Conservation (phyloP, 345 rosid genomes). For the Rhodomyrtus tomentosa region DNA sequence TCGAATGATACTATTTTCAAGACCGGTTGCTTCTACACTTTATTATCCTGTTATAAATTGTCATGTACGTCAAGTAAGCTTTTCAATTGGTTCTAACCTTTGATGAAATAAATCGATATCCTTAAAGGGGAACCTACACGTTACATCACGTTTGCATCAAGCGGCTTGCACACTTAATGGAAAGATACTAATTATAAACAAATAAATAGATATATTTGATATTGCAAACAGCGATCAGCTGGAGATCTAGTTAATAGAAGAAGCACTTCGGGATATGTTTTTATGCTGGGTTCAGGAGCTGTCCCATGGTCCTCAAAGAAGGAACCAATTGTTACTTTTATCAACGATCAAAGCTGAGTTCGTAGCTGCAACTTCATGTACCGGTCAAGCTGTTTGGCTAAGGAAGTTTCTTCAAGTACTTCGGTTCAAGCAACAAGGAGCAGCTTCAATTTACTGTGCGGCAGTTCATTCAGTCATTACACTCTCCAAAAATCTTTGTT, state of each 20-base stretch:
- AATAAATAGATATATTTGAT: not conserved
- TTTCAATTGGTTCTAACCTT: not conserved
- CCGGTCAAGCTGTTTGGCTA: slow-evolving; percentile 2
- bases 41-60: not conserved
- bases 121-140: not conserved
- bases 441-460: not conserved
- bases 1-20: not conserved
- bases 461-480: not conserved
- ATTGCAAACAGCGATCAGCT: too few relatives aligned
- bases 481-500: not conserved
- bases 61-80: not conserved
- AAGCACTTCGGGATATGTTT: not conserved
- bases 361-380: not conserved
- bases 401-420: not conserved
- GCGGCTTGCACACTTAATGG: not conserved
- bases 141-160: not conserved
- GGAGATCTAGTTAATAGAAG: too few relatives aligned
- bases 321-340: not conserved
- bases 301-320: slow-evolving; percentile 4
- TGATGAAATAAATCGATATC: not conserved
- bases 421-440: not conserved
- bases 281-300: not conserved
- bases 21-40: not conserved
- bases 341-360: not conserved
- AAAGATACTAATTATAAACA: not conserved